Evolutionary conservation across 345 rosid genomes (phyloP), one percentile per base, ranked within the genome.

Genomic region (Tarenaya hassleriana): DNA sequence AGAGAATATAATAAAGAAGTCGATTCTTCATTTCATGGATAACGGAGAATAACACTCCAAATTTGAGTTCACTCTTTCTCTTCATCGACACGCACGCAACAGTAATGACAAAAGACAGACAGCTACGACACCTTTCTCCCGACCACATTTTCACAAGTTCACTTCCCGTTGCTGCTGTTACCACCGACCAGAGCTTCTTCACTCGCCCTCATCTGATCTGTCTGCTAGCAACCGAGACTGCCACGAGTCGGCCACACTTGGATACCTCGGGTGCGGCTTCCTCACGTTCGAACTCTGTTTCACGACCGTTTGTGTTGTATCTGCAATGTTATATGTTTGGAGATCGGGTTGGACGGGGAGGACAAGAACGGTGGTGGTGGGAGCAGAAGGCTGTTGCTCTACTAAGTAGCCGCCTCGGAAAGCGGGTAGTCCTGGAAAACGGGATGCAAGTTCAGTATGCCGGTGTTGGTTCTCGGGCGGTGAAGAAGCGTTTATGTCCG

Each of bases 181-280:
- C 61, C 18, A 16, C 31, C 16, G 10, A 2, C 34, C 21, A 52
- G 51, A 44, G 42, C 50, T 60, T 18, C 59, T 39, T 62, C 71
- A 41, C 62, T 65, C 24, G 67, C 51, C 20, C 34, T 44, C 3
- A 61, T 29, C 18, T 69, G 54, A 42, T 73, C 79, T 16, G 76
- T 73, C 79, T 16, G 76, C 75, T 17, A 92, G 90, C 54, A 92
- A 78, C 46, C 75, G 80, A 31, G 81, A 81, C 10, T 95, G 80
- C 98, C 98, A 92, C 1, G 84, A 77, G 69, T 92, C 96, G 20
- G 78, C 66, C 0, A 79, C 64, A 0, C 78, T 81, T 7, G 88
- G 91, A 58, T 88, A 92, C 64, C 97, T 76, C 8, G 98, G 84
- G 55, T 84, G 88, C 0, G 98, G 98, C 61, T 88, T 92, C 61